These are phyloP conservation scores for Pleurotus pulmonarius DNA, from an alignment of 768 basidiomycete genomes.

Conservation along the genomic window DNA sequence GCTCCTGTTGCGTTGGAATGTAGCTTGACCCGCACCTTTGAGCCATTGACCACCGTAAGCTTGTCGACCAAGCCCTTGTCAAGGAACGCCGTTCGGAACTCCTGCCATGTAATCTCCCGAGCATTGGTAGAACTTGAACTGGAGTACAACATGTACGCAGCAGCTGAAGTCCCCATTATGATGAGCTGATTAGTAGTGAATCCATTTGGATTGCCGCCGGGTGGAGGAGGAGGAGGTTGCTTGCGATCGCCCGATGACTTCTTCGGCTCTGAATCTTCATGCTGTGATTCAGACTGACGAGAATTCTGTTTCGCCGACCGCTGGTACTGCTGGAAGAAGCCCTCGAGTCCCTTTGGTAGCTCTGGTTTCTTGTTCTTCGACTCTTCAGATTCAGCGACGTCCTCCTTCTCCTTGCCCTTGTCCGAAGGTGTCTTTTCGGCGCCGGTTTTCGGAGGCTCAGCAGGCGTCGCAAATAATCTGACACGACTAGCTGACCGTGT, in stretches of 20 bases:
- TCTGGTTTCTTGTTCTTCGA: conserved; percentile 30
- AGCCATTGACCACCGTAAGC: conserved; percentile 87
- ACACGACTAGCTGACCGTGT: background rate
- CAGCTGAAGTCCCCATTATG: conserved; percentile 49
- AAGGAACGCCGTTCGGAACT: conserved; percentile 95
- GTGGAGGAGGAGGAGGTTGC: conserved; percentile 43
- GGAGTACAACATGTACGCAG: conserved; percentile 65
- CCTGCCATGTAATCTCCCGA: conserved; percentile 99
- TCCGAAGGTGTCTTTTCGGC: conserved; percentile 15
- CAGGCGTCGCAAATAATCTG: conserved; percentile 38
- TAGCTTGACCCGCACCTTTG: conserved; percentile 86
- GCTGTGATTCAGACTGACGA: conserved; percentile 27
- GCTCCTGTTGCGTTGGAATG: conserved; percentile 85
- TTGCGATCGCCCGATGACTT: conserved; percentile 22
- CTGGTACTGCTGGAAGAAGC: conserved; percentile 69
- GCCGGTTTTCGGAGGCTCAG: conserved; percentile 26
- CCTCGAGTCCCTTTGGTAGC: conserved; percentile 67
- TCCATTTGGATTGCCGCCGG: conserved; percentile 37
- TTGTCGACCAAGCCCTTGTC: conserved; percentile 95
- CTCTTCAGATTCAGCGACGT: conserved; percentile 15
- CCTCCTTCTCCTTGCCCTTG: conserved; percentile 31
- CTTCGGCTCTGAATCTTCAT: conserved; percentile 29
- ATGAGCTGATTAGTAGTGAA: conserved; percentile 56
- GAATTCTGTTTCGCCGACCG: conserved; percentile 32
- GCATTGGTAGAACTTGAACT: conserved; percentile 51